Base-by-base conservation (phyloP, 306 rosid genomes). In the Canavalia gladiata region DNA sequence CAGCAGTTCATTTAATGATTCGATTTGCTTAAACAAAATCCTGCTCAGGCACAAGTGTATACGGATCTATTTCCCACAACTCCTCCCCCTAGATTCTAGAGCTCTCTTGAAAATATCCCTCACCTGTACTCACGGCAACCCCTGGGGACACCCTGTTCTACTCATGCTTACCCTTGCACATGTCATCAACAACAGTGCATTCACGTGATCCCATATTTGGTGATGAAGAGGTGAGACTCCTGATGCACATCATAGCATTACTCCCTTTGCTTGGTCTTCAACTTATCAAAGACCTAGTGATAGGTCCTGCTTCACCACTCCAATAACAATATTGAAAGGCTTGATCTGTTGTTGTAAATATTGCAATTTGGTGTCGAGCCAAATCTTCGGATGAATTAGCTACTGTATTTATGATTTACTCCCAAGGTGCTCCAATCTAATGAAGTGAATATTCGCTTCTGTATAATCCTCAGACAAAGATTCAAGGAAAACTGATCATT, bases 241-340 rank as follows among this genome's bases (percentile, higher is more conserved):
- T 96, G 84, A 96, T 93, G 99, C 99, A 96, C 91, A 89, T 96
- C 70, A 92, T 94, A 46, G 98, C 98, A 74, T 88, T 96, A 86
- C 98, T 96, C 67, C 99, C 98, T 49, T 96, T 98, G 99, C 90
- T 96, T 31, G 90, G 98, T 86, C 85, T 96, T 88, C 99, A 94
- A 88, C 97, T 95, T 79, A 87, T 94, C 87, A 90, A 88, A 84
- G 98, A 90, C 77, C 84, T 90, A 10, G 89, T 87, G 75, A 60
- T 88, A 82, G 99, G 97, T 83, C 90, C 94, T 76, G 82, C 86
- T 84, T 95, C 99, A 51, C 97, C 99, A 6, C 92, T 95, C 46
- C 95, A 92, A 78, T 92, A 93, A 83, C 97, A 93, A 83, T 90
- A 89, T 79, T 92, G 90, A 67, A 93, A 96, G 80, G 99, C 98